Conservation (phyloP, 176 grass and related monocot genomes). For the Triticum dicoccoides region DNA sequence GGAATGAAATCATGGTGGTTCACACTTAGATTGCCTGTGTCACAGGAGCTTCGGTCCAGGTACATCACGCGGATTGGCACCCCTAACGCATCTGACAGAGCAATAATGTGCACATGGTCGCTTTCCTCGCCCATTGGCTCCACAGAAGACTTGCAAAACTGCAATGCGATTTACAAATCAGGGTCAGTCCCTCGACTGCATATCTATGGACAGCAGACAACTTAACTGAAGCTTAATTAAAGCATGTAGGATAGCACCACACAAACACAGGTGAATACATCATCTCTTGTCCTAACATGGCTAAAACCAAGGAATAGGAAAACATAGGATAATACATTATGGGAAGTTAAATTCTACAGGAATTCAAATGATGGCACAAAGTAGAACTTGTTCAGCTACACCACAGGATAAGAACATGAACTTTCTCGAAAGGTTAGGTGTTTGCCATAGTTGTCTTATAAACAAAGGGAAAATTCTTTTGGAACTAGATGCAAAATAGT, state of each 20-base stretch:
- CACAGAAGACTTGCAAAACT: slow-evolving; percentile 85
- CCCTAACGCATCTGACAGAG: slow-evolving; percentile 84
- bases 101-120: slow-evolving; percentile 87
- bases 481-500: neutral
- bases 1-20: slow-evolving; percentile 91
- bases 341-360: neutral
- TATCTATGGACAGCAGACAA: neutral
- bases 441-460: neutral
- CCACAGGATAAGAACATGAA: neutral
- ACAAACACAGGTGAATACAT: neutral
- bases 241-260: neutral
- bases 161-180: slow-evolving; percentile 35
- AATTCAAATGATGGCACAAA: neutral
- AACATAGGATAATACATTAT: neutral
- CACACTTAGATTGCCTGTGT: slow-evolving; percentile 42
- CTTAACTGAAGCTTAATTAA: neutral
- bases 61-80: slow-evolving; percentile 94
- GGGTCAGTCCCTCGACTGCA: neutral
- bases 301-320: neutral
- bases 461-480: neutral
- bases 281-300: neutral
- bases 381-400: neutral
- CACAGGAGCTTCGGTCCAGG: slow-evolving; percentile 70
- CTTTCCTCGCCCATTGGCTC: slow-evolving; percentile 99
- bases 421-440: neutral